Evolutionary conservation across 768 basidiomycete genomes (phyloP).

Genomic region (Calvatia gigantea): DNA sequence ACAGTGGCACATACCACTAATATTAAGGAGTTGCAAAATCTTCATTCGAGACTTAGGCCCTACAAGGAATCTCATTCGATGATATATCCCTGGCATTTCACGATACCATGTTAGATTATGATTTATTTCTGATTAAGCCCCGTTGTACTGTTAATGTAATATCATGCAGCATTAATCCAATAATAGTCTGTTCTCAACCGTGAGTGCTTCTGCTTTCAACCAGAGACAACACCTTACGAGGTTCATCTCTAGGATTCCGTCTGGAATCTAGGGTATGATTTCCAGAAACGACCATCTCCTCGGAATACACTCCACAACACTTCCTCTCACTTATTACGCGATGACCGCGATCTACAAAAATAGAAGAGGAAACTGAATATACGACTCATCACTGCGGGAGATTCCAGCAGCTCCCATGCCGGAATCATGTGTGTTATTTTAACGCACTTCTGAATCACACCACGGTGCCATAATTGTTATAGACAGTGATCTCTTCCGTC

Average conservation of each 20-base stretch:
- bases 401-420: not conserved
- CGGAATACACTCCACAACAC: not conserved
- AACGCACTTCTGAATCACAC: not conserved
- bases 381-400: not conserved
- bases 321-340: not conserved
- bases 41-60: not conserved
- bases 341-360: not conserved
- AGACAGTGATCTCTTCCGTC: conserved; percentile 5
- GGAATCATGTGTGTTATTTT: conserved; percentile 2
- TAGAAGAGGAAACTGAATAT: conserved; percentile 2
- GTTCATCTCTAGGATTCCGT: not conserved
- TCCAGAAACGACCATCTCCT: not conserved
- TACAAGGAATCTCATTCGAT: not conserved
- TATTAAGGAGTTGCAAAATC: not conserved
- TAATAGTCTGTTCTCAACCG: too few relatives aligned
- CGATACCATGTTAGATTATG: conserved; percentile 11
- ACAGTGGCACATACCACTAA: conserved; percentile 34
- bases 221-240: not conserved
- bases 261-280: not conserved
- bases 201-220: too few relatives aligned
- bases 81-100: conserved; percentile 3
- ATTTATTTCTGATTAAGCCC: not conserved
- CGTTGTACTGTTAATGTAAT: conserved; percentile 9
- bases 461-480: not conserved
- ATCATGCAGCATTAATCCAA: not conserved